Percentiles rank a stretch among this genome's conserved stretches.
Conservation (phyloP, 2,329 filamentous ascomycete species). For the Apiospora rasikravindrae region DNA sequence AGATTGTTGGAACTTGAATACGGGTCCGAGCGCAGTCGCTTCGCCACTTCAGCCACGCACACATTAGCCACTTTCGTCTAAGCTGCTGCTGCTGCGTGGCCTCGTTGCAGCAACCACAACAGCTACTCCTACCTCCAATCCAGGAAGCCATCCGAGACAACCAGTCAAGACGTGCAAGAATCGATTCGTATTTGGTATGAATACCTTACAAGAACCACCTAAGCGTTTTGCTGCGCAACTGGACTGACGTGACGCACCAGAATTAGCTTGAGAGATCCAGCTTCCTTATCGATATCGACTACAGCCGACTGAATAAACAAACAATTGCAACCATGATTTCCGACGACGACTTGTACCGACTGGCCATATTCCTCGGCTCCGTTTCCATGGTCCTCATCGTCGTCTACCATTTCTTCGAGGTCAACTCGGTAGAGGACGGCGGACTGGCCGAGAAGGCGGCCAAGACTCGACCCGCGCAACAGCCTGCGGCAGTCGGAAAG, state of each 20-base stretch:
- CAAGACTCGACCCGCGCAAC: conserved; percentile 35
- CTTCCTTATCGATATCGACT: conserved; percentile 9
- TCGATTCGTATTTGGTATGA: not conserved
- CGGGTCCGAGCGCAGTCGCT: not conserved
- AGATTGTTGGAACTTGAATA: too few species aligned
- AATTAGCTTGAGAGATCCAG: not conserved
- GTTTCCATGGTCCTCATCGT: conserved; percentile 91
- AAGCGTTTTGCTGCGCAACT: not conserved
- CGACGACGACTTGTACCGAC: conserved; percentile 86
- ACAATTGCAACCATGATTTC: conserved; percentile 79
- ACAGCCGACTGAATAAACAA: not conserved
- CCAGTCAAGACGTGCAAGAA: not conserved
- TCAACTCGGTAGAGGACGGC: conserved; percentile 69
- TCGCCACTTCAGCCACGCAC: not conserved
- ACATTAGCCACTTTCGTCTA: not conserved
- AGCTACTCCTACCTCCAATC: not conserved
- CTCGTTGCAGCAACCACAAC: not conserved
- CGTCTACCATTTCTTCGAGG: conserved; percentile 93
- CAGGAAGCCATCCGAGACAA: not conserved
- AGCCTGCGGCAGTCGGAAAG: conserved; percentile 33
- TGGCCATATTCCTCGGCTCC: conserved; percentile 92
- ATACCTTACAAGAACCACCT: not conserved
- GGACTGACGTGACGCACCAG: not conserved
- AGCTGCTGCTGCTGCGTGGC: not conserved
- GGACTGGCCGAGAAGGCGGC: conserved; percentile 34